These are phyloP conservation scores for Moricandia moricandioides DNA, from an alignment of 345 rosid species.

Conservation along the genomic window DNA sequence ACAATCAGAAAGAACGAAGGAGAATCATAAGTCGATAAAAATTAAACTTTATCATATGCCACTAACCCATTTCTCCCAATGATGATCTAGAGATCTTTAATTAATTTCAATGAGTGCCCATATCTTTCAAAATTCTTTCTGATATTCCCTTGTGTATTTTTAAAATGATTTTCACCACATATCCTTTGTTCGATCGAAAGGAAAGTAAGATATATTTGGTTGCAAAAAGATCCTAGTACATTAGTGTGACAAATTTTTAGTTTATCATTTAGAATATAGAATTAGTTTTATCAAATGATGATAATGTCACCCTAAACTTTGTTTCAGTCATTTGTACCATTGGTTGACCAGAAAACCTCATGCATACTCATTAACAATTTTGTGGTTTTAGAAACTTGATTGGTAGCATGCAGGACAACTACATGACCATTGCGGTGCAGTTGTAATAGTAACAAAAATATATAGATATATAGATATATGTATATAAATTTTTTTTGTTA, in stretches of 20 bases:
- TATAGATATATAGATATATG: no score
- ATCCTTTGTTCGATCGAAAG: neutral
- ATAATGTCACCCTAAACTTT: neutral
- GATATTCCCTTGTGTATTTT: neutral
- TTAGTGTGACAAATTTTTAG: neutral
- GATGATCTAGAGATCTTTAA: neutral
- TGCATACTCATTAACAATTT: neutral
- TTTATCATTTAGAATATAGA: neutral
- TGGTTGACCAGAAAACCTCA: neutral
- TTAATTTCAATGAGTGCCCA: conserved; percentile 6
- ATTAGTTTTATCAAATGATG: neutral
- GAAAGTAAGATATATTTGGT: neutral
- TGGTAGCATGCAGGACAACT: no score
- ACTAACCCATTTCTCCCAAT: conserved; percentile 18
- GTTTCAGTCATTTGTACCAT: conserved; percentile 5
- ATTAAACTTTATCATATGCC: conserved; percentile 24
- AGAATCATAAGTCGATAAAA: conserved; percentile 23
- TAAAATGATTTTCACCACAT: neutral
- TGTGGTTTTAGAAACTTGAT: neutral
- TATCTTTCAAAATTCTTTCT: neutral
- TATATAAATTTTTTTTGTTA: no score
- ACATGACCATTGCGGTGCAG: no score
- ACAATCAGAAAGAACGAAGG: conserved; percentile 35
- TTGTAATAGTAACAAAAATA: no score
- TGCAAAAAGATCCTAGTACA: neutral